phyloP scores from a whole-genome alignment of 164 flowering plant genomes.

The Stephania cephalantha region DNA sequence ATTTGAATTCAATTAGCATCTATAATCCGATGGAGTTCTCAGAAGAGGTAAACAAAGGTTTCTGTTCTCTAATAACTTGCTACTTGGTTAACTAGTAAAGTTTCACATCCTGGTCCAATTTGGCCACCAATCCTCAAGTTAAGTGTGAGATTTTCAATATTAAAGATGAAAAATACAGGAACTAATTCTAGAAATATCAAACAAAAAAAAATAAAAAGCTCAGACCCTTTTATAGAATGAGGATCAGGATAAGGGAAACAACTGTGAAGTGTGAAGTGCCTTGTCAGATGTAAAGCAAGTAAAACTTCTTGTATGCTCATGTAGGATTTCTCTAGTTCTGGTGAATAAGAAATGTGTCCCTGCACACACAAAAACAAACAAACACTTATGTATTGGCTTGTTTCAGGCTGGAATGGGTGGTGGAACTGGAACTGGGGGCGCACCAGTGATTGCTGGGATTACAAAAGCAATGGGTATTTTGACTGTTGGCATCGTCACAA shows the following conservation, averaged over 20 bases:
- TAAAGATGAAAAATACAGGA: too few species aligned
- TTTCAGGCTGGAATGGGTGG: constrained; percentile 95
- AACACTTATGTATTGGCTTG: background rate
- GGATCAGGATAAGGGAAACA: too few species aligned
- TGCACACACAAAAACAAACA: background rate
- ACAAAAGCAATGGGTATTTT: constrained; percentile 87
- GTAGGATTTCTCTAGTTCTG: background rate
- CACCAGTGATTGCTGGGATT: constrained; percentile 76
- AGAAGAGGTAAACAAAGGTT: too few species aligned
- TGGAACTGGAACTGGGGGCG: constrained; percentile 91
- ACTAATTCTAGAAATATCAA: too few species aligned
- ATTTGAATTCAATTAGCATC: too few species aligned
- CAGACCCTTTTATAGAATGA: too few species aligned
- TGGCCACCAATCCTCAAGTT: background rate
- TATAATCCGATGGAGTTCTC: background rate
- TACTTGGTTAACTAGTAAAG: background rate
- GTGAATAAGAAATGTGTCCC: background rate
- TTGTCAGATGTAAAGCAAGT: too few species aligned
- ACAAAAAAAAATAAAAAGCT: too few species aligned
- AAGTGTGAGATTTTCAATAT: too few species aligned
- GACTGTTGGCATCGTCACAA: constrained; percentile 89
- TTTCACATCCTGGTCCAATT: background rate
- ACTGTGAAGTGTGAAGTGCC: too few species aligned
- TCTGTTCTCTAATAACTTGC: background rate
- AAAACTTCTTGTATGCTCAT: too few species aligned